These are phyloP conservation scores for Leonotis leonurus DNA, from an alignment of 257 asterid species.

Conservation along the genomic window DNA sequence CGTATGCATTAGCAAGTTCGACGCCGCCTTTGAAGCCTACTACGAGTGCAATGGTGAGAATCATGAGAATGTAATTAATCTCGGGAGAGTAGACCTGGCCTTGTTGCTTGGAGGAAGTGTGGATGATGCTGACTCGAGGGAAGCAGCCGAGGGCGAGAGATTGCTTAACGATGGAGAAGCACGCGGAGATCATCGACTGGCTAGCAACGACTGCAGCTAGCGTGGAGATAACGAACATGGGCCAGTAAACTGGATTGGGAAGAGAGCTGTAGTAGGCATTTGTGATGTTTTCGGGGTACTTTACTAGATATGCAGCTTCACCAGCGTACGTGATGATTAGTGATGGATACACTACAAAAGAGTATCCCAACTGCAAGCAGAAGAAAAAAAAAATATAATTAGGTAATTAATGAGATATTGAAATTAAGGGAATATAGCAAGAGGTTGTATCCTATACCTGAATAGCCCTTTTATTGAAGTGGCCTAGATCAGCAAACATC, in stretches of 20 bases:
- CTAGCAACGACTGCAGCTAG: constrained; percentile 49
- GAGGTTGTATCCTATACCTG: constrained; percentile 31
- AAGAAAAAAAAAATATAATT: neutral
- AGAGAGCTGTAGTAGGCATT: constrained; percentile 63
- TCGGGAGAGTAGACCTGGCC: constrained; percentile 80
- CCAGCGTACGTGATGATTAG: constrained; percentile 56
- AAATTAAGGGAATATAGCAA: neutral
- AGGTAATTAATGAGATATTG: neutral
- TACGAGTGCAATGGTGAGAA: constrained; percentile 40
- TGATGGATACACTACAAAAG: constrained; percentile 61
- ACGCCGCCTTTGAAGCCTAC: constrained; percentile 48
- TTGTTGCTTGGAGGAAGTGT: constrained; percentile 52
- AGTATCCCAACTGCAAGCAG: constrained; percentile 44
- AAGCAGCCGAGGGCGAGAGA: constrained; percentile 61
- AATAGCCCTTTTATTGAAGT: constrained; percentile 59
- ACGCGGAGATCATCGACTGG: constrained; percentile 71
- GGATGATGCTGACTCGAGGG: constrained; percentile 56
- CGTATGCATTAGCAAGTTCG: constrained; percentile 57
- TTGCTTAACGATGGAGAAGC: constrained; percentile 65
- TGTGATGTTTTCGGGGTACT: constrained; percentile 43
- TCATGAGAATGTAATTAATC: constrained; percentile 41
- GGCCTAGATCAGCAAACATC: constrained; percentile 81
- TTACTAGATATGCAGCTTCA: constrained; percentile 53
- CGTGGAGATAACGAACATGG: constrained; percentile 62
- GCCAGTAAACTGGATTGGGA: constrained; percentile 59